phyloP scores from a whole-genome alignment of 192 early-diverging fungal species.

The Backusella parvicylindrica region DNA sequence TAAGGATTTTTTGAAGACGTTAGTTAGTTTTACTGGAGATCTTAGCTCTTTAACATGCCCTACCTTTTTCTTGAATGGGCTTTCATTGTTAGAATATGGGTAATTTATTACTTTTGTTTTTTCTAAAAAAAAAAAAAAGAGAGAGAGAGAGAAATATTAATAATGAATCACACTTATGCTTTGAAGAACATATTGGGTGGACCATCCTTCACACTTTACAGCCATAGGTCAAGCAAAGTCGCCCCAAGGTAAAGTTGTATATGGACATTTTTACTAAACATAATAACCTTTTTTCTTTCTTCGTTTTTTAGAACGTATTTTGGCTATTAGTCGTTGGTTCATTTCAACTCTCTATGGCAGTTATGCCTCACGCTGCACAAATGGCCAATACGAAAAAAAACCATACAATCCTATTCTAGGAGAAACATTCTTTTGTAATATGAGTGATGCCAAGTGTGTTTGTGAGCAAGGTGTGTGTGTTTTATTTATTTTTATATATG shows the following conservation, averaged over 20 bases:
- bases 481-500: background rate
- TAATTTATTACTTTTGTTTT: background rate
- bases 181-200: constrained; percentile 36
- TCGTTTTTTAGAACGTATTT: constrained; percentile 57
- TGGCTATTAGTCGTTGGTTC: constrained; percentile 73
- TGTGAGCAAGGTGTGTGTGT: constrained; percentile 53
- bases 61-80: constrained; percentile 72
- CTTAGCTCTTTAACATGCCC: constrained; percentile 78
- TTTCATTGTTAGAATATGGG: constrained; percentile 79
- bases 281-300: background rate
- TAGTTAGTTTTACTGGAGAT: constrained; percentile 77
- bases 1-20: constrained; percentile 56
- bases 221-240: constrained; percentile 56
- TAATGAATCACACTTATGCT: background rate
- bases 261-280: background rate
- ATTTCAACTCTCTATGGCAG: constrained; percentile 79
- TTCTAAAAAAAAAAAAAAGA: background rate
- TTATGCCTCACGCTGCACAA: constrained; percentile 64
- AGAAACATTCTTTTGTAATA: constrained; percentile 59
- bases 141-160: background rate
- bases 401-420: constrained; percentile 64
- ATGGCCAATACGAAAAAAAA: constrained; percentile 72
- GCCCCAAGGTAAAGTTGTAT: constrained; percentile 21
- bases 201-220: constrained; percentile 45
- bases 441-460: constrained; percentile 51